phyloP scores from a whole-genome alignment of 2,329 filamentous ascomycete species.

The Aaosphaeria pasadenensis region DNA sequence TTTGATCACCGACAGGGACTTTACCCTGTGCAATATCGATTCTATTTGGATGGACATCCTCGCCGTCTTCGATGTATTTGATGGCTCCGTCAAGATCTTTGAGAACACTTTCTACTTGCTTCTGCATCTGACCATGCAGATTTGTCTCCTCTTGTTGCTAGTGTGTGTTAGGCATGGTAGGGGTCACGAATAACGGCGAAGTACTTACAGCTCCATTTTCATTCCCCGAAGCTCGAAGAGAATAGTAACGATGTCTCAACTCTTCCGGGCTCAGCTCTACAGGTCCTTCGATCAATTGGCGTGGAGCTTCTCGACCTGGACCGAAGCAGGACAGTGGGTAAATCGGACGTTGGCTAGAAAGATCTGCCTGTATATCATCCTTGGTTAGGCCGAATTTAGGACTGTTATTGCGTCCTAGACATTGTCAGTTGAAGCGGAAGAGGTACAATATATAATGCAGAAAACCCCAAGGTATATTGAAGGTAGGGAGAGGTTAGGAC shows the following conservation, averaged over 20 bases:
- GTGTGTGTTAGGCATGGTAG: background rate
- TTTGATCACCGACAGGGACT: slow-evolving; percentile 8
- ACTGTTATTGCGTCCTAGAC: slow-evolving; percentile 14
- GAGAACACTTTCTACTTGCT: slow-evolving; percentile 70
- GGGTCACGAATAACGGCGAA: background rate
- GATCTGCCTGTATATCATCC: slow-evolving; percentile 49
- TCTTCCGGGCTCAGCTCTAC: slow-evolving; percentile 90
- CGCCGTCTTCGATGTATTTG: slow-evolving; percentile 35
- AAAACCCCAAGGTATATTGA: background rate
- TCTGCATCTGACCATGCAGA: slow-evolving; percentile 60
- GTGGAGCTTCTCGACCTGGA: slow-evolving; percentile 71
- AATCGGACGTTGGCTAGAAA: slow-evolving; percentile 68
- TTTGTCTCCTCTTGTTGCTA: slow-evolving; percentile 60
- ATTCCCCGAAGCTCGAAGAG: slow-evolving; percentile 61
- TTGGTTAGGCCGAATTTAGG: slow-evolving; percentile 24
- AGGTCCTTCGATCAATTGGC: slow-evolving; percentile 78
- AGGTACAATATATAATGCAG: background rate
- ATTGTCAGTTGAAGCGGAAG: background rate
- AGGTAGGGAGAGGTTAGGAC: background rate
- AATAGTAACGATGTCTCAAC: slow-evolving; percentile 70
- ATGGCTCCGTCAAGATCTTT: slow-evolving; percentile 67
- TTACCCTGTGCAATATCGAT: slow-evolving; percentile 28
- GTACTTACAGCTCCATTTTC: slow-evolving; percentile 49
- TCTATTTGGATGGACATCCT: slow-evolving; percentile 32
- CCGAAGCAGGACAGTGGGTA: slow-evolving; percentile 89